Conservation (phyloP, 805 yeast species). For the Schwanniomyces polymorphus region DNA sequence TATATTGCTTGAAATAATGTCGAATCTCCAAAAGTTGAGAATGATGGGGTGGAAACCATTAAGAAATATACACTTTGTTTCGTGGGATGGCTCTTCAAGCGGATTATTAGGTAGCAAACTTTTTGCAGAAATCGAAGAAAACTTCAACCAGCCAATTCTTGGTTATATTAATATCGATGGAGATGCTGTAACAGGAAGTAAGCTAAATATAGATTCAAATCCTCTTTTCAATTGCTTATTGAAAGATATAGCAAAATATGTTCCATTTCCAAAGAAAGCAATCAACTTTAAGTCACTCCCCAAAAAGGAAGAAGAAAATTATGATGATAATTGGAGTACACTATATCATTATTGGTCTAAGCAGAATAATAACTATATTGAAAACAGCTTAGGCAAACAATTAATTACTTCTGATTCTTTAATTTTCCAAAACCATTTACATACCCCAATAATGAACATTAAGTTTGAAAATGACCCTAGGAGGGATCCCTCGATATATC, state of each 20-base stretch:
- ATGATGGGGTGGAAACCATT: conserved; percentile 44
- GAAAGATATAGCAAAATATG: conserved; percentile 23
- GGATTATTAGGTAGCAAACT: conserved; percentile 33
- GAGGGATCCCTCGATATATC: conserved; percentile 24
- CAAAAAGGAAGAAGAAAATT: background rate
- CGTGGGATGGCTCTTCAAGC: conserved; percentile 40
- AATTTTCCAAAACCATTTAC: conserved; percentile 29
- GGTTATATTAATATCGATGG: conserved; percentile 40
- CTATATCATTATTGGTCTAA: conserved; percentile 33
- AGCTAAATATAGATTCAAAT: conserved; percentile 32
- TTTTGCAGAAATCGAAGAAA: conserved; percentile 17
- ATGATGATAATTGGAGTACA: conserved; percentile 19
- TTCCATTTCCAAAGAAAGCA: conserved; percentile 31
- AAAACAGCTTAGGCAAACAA: conserved; percentile 28
- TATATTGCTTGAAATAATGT: conserved; percentile 37
- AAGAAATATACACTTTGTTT: conserved; percentile 37
- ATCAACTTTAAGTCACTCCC: conserved; percentile 11
- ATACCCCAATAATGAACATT: conserved; percentile 32
- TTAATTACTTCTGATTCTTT: conserved; percentile 24
- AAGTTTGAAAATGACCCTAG: conserved; percentile 30
- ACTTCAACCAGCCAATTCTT: conserved; percentile 24
- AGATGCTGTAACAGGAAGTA: conserved; percentile 38
- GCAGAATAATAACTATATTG: conserved; percentile 32
- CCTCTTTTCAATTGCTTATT: conserved; percentile 36
- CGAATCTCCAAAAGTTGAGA: conserved; percentile 29